phyloP scores from a whole-genome alignment of 257 asterid species.

The Salvia rosmarinus region DNA sequence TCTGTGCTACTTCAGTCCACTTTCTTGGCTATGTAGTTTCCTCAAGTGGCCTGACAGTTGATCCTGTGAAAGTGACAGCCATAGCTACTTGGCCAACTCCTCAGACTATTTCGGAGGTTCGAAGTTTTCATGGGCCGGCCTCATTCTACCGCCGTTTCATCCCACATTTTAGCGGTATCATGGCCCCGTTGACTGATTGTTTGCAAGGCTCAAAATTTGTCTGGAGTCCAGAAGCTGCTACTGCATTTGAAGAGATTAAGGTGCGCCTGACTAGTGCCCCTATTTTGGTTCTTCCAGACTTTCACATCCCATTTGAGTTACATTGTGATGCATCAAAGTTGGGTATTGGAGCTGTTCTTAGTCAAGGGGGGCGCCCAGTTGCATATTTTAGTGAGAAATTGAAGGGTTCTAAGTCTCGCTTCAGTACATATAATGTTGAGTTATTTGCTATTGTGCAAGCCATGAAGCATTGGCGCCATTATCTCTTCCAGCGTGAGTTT shows the following conservation, averaged over 20 bases:
- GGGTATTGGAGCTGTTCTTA: neutral
- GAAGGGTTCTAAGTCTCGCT: neutral
- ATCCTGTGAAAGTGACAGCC: neutral
- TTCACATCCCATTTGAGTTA: neutral
- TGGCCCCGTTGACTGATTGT: neutral
- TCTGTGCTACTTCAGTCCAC: neutral
- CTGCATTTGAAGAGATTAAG: neutral
- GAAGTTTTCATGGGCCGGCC: neutral
- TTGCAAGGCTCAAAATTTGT: neutral
- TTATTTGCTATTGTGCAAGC: neutral
- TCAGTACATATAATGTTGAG: neutral
- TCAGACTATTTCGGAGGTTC: neutral
- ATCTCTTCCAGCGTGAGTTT: too few species aligned
- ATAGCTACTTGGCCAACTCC: neutral
- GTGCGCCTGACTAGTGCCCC: neutral
- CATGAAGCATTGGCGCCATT: neutral
- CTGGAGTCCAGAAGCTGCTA: neutral
- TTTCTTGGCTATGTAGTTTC: slow-evolving; percentile 2
- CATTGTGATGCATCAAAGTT: neutral
- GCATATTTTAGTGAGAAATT: neutral
- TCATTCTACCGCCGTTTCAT: neutral
- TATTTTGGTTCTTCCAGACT: neutral
- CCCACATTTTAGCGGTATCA: neutral
- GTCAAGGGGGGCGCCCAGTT: neutral
- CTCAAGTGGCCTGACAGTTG: neutral